These are phyloP conservation scores for Thalia dealbata DNA, from an alignment of 176 grass and related monocot genomes.

Conservation along the genomic window DNA sequence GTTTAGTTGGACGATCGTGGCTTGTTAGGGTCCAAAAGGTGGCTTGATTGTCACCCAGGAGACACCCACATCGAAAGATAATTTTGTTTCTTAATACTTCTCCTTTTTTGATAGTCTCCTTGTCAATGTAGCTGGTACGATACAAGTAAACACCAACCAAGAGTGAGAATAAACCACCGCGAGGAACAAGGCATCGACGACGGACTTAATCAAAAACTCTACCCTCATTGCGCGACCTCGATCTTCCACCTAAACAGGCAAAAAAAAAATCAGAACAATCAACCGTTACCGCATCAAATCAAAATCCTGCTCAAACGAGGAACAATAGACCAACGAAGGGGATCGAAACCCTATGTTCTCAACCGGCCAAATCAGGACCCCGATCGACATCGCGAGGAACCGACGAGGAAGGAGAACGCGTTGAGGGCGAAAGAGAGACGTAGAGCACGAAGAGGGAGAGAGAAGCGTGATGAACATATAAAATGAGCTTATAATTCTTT, in stretches of 20 bases:
- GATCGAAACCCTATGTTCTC: constrained; percentile 10
- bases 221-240: constrained; percentile 85
- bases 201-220: constrained; percentile 13
- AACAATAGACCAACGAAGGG: neutral
- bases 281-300: constrained; percentile 10
- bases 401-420: neutral
- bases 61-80: no score
- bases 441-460: neutral
- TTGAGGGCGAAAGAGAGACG: neutral
- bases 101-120: no score
- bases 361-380: neutral
- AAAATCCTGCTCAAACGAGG: neutral
- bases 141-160: neutral
- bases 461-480: neutral
- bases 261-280: constrained; percentile 12
- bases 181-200: neutral
- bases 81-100: no score
- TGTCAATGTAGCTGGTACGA: no score
- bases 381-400: neutral
- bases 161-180: neutral
- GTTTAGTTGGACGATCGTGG: no score
- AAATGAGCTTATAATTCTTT: no score
- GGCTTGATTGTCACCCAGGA: no score
- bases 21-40: no score
- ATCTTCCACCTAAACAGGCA: constrained; percentile 56